These are phyloP conservation scores for Termitomyces bulborhizus DNA, from an alignment of 768 basidiomycete genomes.

Conservation along the genomic window DNA sequence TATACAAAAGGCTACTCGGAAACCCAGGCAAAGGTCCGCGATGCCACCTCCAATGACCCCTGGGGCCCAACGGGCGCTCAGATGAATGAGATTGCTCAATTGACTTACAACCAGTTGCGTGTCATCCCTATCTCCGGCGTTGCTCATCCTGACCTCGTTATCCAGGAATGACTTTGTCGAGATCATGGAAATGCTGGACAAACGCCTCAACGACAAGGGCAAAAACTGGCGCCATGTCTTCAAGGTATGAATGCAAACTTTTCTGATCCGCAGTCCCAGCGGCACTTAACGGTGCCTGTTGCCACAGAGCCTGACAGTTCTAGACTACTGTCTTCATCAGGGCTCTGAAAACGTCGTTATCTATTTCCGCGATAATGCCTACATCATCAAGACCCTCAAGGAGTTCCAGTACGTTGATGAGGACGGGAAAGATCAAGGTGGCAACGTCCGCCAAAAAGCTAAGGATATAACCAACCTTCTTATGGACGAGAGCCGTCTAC, in stretches of 20 bases:
- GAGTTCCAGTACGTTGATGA: conserved; percentile 98
- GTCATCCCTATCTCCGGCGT: neutral
- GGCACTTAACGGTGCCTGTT: neutral
- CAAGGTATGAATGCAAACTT: conserved; percentile 51
- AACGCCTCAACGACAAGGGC: conserved; percentile 96
- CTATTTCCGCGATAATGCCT: conserved; percentile 96
- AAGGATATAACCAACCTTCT: conserved; percentile 97
- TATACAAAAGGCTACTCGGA: conserved; percentile 97
- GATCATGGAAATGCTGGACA: conserved; percentile 99
- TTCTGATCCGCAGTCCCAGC: neutral
- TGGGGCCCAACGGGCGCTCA: conserved; percentile 97
- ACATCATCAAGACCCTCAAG: conserved; percentile 97
- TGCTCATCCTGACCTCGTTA: neutral
- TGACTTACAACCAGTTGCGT: conserved; percentile 89
- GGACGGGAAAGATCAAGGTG: conserved; percentile 93
- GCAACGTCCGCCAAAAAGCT: conserved; percentile 96
- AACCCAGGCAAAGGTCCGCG: conserved; percentile 90
- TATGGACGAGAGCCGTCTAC: conserved; percentile 76
- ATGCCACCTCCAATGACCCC: conserved; percentile 95
- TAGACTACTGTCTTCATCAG: conserved; percentile 94
- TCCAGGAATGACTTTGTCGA: conserved; percentile 90
- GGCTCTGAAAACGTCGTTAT: conserved; percentile 98
- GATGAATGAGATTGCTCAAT: conserved; percentile 98
- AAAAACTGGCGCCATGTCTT: conserved; percentile 99
- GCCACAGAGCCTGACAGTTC: conserved; percentile 75